A percentile compares a stretch with the other conserved stretches of the same genome.
These are phyloP conservation scores for Colletotrichum brevisporum DNA, from an alignment of 2,329 filamentous ascomycete species.

Conservation along the genomic window DNA sequence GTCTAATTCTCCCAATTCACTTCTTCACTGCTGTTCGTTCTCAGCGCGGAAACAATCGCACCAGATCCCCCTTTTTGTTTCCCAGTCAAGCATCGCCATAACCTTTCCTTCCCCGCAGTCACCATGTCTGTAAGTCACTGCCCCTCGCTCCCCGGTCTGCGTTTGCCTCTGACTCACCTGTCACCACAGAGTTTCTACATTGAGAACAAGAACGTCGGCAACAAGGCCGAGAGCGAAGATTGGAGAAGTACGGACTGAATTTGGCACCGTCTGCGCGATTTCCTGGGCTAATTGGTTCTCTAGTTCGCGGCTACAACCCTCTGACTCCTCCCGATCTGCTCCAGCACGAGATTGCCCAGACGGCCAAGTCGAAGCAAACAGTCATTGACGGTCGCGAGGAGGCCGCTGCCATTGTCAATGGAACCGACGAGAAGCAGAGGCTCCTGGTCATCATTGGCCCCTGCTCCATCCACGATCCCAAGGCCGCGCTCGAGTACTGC, in stretches of 20 bases:
- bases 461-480: slow-evolving; percentile 96
- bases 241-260: slow-evolving; percentile 77
- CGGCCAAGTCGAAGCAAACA: slow-evolving; percentile 69
- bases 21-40: not conserved
- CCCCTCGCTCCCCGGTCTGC: slow-evolving; percentile 18
- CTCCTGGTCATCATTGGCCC: slow-evolving; percentile 87
- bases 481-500: slow-evolving; percentile 93
- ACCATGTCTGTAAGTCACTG: slow-evolving; percentile 52
- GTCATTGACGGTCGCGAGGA: slow-evolving; percentile 75
- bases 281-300: slow-evolving; percentile 44
- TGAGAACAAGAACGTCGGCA: slow-evolving; percentile 83
- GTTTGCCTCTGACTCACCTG: slow-evolving; percentile 45
- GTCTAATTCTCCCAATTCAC: slow-evolving; percentile 17
- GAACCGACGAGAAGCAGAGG: slow-evolving; percentile 71
- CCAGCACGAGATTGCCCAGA: slow-evolving; percentile 88
- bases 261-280: not conserved
- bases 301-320: slow-evolving; percentile 91
- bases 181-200: slow-evolving; percentile 75
- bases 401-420: slow-evolving; percentile 77
- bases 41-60: not conserved
- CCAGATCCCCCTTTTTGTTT: not conserved
- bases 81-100: slow-evolving; percentile 3
- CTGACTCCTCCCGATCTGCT: slow-evolving; percentile 94
- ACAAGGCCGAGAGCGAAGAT: slow-evolving; percentile 81
- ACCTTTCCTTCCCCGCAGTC: slow-evolving; percentile 19